These are phyloP conservation scores for Bacterosira constricta DNA, from an alignment of 108 stramenopile species.

Conservation along the genomic window DNA sequence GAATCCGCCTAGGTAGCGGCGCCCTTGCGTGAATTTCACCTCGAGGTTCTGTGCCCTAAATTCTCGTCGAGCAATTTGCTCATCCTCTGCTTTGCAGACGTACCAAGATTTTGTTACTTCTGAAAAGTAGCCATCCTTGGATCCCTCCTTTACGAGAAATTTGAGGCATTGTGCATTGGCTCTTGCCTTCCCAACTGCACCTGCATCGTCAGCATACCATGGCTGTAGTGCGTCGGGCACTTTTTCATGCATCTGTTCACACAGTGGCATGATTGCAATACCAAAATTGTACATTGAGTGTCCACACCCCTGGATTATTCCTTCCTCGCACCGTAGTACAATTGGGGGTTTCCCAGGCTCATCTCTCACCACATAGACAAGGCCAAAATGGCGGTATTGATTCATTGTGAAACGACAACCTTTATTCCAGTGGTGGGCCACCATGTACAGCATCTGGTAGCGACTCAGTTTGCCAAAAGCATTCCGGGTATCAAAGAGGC, in stretches of 20 bases:
- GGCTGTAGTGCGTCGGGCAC: constrained; percentile 21
- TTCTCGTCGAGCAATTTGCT: background rate
- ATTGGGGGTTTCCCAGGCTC: background rate
- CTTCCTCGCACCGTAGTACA: background rate
- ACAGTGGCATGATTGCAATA: constrained; percentile 23
- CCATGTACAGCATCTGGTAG: background rate
- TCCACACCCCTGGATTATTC: constrained; percentile 36
- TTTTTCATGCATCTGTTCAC: background rate
- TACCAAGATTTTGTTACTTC: background rate
- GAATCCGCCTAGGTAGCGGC: constrained; percentile 35
- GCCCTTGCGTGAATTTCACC: constrained; percentile 4
- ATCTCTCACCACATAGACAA: background rate
- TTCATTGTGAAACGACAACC: constrained; percentile 7
- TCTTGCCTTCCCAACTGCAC: constrained; percentile 13
- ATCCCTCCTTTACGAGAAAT: background rate
- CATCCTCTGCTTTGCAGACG: constrained; percentile 1
- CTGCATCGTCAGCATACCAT: constrained; percentile 44
- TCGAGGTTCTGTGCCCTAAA: background rate
- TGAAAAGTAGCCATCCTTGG: background rate
- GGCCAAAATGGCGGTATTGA: constrained; percentile 9
- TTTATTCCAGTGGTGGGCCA: constrained; percentile 1
- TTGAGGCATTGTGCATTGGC: background rate
- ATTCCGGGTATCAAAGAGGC: constrained; percentile 5
- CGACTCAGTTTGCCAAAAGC: constrained; percentile 11
- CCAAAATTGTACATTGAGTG: constrained; percentile 42